Base-by-base conservation (phyloP, 257 asterid genomes). In the Gentiana macrophylla region DNA sequence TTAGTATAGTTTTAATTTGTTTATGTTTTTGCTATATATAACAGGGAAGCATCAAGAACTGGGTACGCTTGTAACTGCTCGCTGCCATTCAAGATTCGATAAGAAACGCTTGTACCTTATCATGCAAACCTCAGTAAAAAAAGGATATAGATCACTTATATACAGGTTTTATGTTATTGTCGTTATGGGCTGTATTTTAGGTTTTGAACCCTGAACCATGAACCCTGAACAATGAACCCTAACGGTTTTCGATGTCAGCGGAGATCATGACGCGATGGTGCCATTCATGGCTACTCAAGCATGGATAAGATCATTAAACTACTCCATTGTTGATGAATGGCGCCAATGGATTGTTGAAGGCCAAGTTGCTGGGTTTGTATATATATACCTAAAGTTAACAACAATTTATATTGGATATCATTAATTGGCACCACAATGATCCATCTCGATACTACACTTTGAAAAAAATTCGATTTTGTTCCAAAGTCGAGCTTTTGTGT, bases 221-320 rank as follows among this genome's bases (percentile, higher is more conserved):
- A 41, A 41, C 1, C 6, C 46, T 45, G 10, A 36, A 44, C 12
- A 33, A 1, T 34, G n/a, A 35, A 24, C 11, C 34, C 1, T 45
- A 9, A 2, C 5, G 8, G 46, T 41, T 41, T 41, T 41, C 9
- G 3, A 10, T 7, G 1, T 41, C 46, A 41, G 46, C 46, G 84
- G 84, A 8, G 84, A 78, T 66, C 84, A 78, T 41, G 80, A 78
- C 15, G 51, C 61, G 57, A 0, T 35, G 8, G 57, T 74, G 32
- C 72, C 80, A 12, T 69, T 52, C 63, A 43, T 50, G 32, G 75
- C 84, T 24, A 74, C 84, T 9, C 58, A 66, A 74, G 84, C 79
- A 52, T 78, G 84, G 84, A 78, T 71, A 68, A 66, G 50, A 54
- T 65, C 72, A 38, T 65, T 78, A 1, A 74, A 74, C 49, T 74